Conservation (phyloP, 345 rosid species). For the Bruguiera parviflora region DNA sequence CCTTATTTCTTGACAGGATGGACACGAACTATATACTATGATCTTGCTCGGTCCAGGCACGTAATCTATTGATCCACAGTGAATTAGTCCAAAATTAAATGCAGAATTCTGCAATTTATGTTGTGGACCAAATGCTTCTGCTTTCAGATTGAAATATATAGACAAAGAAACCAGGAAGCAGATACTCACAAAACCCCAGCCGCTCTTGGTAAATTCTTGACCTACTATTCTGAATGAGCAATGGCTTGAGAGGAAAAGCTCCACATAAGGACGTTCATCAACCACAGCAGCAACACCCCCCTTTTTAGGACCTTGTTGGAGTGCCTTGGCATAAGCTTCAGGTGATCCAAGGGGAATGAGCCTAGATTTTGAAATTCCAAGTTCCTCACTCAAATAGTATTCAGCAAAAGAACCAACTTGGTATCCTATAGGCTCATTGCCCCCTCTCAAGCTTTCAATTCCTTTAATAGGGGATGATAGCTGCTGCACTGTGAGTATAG, state of each 20-base stretch:
- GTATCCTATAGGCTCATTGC: conserved; percentile 68
- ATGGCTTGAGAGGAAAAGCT: conserved; percentile 67
- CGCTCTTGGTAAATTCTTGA: conserved; percentile 83
- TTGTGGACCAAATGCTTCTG: conserved; percentile 3
- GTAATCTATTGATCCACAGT: not conserved
- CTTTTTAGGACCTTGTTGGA: conserved; percentile 58
- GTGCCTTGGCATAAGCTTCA: conserved; percentile 67
- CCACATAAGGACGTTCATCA: conserved; percentile 77
- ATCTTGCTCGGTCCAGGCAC: not conserved
- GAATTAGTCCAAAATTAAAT: not conserved
- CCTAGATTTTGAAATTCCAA: conserved; percentile 66
- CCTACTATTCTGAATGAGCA: conserved; percentile 75
- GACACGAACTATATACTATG: not conserved
- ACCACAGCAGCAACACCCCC: conserved; percentile 94
- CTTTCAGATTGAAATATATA: not conserved
- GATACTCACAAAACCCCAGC: conserved; percentile 91
- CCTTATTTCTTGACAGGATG: not conserved
- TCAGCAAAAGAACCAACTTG: conserved; percentile 92
- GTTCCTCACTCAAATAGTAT: conserved; percentile 63
- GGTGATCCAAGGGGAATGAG: conserved; percentile 78
- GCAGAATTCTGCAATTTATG: not conserved
- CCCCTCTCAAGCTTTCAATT: conserved; percentile 58
- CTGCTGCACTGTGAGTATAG: conserved; percentile 89
- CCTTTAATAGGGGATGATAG: conserved; percentile 78
- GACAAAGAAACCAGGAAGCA: conserved; percentile 1